Conservation (phyloP, 1,284 basidiomycete genomes). For the Malassezia dermatis region DNA sequence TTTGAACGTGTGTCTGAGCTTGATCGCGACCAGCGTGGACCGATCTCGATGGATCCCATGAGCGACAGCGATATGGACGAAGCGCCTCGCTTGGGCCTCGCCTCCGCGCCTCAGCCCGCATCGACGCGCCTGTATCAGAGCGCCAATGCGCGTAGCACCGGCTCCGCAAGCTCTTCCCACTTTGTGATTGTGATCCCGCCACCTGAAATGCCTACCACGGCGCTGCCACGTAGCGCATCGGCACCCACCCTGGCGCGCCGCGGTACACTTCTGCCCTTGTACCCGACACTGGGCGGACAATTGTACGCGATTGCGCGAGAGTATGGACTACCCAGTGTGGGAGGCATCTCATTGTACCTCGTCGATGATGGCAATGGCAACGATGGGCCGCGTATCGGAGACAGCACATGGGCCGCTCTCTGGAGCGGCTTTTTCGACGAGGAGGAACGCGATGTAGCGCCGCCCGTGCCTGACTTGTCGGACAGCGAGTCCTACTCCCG, state of each 20-base stretch:
- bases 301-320: slow-evolving; percentile 45
- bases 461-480: not conserved
- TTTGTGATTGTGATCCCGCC: slow-evolving; percentile 15
- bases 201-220: slow-evolving; percentile 14
- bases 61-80: slow-evolving; percentile 1
- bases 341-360: slow-evolving; percentile 38
- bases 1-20: not conserved
- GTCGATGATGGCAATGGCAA: slow-evolving; percentile 38
- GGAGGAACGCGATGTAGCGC: not conserved
- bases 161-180: slow-evolving; percentile 7
- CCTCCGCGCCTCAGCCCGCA: not conserved
- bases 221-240: slow-evolving; percentile 11
- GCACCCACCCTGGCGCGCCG: slow-evolving; percentile 19
- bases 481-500: slow-evolving; percentile 3
- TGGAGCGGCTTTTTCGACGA: slow-evolving; percentile 37
- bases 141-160: not conserved
- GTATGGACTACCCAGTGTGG: slow-evolving; percentile 40
- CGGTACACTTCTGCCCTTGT: slow-evolving; percentile 39
- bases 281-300: slow-evolving; percentile 41
- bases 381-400: slow-evolving; percentile 39
- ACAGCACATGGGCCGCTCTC: slow-evolving; percentile 36
- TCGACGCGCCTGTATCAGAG: slow-evolving; percentile 7
- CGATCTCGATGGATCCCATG: not conserved
- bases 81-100: not conserved
- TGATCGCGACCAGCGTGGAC: not conserved